phyloP scores from a whole-genome alignment of 176 grass and related monocot species.

The Urochloa ruziziensis region DNA sequence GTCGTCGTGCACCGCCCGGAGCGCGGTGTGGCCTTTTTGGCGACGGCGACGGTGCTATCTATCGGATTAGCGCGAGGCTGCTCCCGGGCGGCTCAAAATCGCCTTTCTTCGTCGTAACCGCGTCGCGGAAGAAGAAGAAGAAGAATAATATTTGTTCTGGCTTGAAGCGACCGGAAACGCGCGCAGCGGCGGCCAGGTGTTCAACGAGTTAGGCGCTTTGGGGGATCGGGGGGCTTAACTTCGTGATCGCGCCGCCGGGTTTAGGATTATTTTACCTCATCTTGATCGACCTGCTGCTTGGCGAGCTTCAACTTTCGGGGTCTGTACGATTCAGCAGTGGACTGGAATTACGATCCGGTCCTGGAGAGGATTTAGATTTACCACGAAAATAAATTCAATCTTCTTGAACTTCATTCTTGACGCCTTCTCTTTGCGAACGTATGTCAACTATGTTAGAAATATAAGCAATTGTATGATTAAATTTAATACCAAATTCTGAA shows the following conservation, averaged over 20 bases:
- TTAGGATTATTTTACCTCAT: not conserved
- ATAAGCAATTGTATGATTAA: no score
- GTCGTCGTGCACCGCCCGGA: not conserved
- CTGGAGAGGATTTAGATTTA: not conserved
- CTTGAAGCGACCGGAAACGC: slow-evolving; percentile 40
- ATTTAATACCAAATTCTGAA: no score
- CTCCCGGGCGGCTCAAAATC: not conserved
- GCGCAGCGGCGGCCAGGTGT: slow-evolving; percentile 31
- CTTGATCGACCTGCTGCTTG: not conserved
- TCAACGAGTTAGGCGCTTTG: slow-evolving; percentile 27
- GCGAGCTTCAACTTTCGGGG: not conserved
- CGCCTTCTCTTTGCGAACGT: not conserved
- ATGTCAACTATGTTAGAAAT: not conserved
- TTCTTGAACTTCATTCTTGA: not conserved
- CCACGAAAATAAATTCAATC: not conserved
- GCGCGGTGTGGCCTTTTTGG: not conserved
- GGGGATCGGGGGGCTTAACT: not conserved
- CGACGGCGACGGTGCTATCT: slow-evolving; percentile 23
- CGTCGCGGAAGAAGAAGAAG: not conserved
- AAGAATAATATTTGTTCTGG: not conserved
- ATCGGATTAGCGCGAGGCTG: not conserved
- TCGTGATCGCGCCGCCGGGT: not conserved
- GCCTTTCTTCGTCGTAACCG: slow-evolving; percentile 13
- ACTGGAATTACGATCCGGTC: not conserved
- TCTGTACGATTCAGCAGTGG: not conserved